Base-by-base conservation (phyloP, 306 rosid genomes). In the Ceratonia siliqua region DNA sequence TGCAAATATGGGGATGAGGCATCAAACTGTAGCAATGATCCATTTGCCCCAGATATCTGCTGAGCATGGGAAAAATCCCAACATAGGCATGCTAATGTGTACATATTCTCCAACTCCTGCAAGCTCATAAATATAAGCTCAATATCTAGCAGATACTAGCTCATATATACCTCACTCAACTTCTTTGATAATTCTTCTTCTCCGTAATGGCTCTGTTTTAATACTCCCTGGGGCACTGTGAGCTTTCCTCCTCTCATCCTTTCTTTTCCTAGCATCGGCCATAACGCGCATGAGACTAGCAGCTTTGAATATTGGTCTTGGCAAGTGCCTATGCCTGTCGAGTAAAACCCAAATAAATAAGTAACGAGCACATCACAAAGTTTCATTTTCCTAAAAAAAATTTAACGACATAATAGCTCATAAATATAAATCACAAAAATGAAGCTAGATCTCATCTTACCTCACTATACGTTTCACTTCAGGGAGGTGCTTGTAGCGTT, bases 191-290 rank as follows among this genome's bases (percentile, higher is more conserved):
- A 94, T 89, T 86, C 88, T 87, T 83, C 79, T 69, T 64, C 24
- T 74, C 46, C 96, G 93, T 4, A 89, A 27, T 3, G 99, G 88
- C 42, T 78, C 53, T 20, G 88, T 79, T 15, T 85, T 52, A 59
- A 85, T 41, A 73, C 89, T 92, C 62, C 99, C 97, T 4, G 96
- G 95, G 62, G 96, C 85, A 45, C 93, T 92, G 82, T 92, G 99
- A 49, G 91, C 95, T 79, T 87, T 92, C 74, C 93, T 87, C 82
- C 84, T 90, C 75, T 90, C 89, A 0, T 86, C 89, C 68, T 82
- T 94, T 78, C 87, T 84, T 79, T 70, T 86, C 80, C 64, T 85
- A n/a, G 97, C 78, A 15, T 89, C 89, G 0, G 73, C 62, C 75
- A 86, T 83, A n/a, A 74, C 77, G 20, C 93, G 97, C 62, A 86